Conservation (phyloP, 345 rosid species). For the Fremontodendron californicum region DNA sequence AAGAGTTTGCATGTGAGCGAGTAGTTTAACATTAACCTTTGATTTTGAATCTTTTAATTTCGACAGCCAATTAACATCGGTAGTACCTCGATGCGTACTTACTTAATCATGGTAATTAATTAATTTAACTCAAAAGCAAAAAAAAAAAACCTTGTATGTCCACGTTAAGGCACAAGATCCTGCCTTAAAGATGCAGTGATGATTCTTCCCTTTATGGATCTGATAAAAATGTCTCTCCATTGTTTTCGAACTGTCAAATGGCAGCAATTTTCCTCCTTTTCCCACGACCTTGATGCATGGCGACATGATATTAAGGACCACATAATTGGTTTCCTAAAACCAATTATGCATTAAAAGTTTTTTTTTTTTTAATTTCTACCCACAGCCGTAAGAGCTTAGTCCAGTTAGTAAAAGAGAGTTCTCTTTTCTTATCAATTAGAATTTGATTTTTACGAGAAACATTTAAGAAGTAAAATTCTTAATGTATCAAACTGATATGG, state of each 20-base stretch:
- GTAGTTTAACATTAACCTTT: neutral
- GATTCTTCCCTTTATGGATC: conserved; percentile 36
- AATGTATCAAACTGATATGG: too few relatives aligned
- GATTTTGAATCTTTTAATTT: conserved; percentile 14
- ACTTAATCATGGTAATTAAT: conserved; percentile 18
- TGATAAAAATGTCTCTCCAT: conserved; percentile 27
- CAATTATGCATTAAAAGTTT: conserved; percentile 13
- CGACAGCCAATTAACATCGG: conserved; percentile 28
- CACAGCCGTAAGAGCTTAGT: too few relatives aligned
- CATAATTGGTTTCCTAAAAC: conserved; percentile 26
- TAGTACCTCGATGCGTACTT: conserved; percentile 5
- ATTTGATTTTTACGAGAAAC: neutral
- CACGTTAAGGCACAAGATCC: conserved; percentile 39
- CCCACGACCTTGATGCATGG: conserved; percentile 3
- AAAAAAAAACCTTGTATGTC: neutral
- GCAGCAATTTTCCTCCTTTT: neutral
- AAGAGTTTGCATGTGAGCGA: conserved; percentile 23
- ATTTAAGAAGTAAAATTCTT: too few relatives aligned
- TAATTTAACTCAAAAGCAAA: neutral
- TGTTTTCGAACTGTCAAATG: conserved; percentile 8
- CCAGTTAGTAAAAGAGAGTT: too few relatives aligned
- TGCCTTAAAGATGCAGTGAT: conserved; percentile 47
- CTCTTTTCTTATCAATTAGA: too few relatives aligned
- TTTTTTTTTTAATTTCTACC: too few relatives aligned
- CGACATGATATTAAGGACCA: conserved; percentile 40